phyloP scores from a whole-genome alignment of 2,329 filamentous ascomycete genomes.

The Verruconis gallopava region DNA sequence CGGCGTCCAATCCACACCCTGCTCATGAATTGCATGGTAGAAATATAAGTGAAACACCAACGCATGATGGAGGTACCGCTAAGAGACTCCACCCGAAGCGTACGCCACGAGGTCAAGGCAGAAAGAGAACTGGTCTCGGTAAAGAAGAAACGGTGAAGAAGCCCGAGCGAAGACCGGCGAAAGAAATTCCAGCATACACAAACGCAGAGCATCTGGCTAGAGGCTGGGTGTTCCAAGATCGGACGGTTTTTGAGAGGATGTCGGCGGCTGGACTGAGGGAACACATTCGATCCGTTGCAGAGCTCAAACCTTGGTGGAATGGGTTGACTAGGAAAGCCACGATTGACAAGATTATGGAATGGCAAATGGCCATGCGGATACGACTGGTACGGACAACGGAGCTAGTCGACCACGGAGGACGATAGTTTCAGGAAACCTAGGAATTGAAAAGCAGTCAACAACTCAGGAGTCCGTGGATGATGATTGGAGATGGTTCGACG shows the following conservation, averaged over 20 bases:
- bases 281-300: neutral
- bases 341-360: neutral
- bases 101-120: too few relatives aligned
- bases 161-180: too few relatives aligned
- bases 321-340: neutral
- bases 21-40: too few relatives aligned
- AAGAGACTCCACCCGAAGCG: too few relatives aligned
- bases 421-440: neutral
- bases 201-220: neutral
- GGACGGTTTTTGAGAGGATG: neutral
- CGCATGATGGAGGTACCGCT: too few relatives aligned
- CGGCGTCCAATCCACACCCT: too few relatives aligned
- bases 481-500: too few relatives aligned
- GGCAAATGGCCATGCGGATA: neutral
- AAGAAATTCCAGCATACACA: neutral
- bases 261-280: neutral
- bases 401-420: neutral
- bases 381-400: neutral
- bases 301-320: neutral
- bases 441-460: too few relatives aligned
- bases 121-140: too few relatives aligned
- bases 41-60: too few relatives aligned
- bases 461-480: neutral
- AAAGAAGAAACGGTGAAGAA: too few relatives aligned
- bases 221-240: neutral